Conservation (phyloP, 306 rosid genomes). For the Ceratonia siliqua region DNA sequence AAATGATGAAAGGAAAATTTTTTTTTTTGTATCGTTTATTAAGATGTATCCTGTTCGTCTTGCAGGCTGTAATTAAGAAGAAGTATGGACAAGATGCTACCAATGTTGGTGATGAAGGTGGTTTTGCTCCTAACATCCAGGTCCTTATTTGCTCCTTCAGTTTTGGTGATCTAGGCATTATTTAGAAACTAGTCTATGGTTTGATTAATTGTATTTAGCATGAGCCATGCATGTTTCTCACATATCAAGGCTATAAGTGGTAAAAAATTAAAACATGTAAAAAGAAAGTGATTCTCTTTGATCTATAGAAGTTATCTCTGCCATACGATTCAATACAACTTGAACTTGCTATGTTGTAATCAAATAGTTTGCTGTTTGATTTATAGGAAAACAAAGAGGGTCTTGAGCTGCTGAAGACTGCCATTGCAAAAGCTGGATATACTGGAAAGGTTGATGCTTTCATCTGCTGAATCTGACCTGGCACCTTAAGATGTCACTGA, state of each 20-base stretch:
- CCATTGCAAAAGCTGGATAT: constrained; percentile 97
- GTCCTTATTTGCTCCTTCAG: constrained; percentile 35
- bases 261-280: not conserved
- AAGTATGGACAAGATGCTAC: constrained; percentile 98
- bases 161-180: constrained; percentile 20
- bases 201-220: not conserved
- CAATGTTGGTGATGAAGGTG: constrained; percentile 99
- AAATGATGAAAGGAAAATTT: not conserved
- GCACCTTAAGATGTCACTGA: constrained; percentile 25
- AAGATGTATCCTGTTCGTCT: constrained; percentile 9
- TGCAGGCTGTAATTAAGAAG: constrained; percentile 92
- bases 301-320: not conserved
- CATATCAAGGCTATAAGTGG: constrained; percentile 4
- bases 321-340: constrained; percentile 1
- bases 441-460: constrained; percentile 65
- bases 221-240: not conserved
- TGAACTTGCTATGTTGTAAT: not conserved
- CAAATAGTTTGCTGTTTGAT: constrained; percentile 3
- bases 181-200: not conserved
- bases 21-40: not conserved
- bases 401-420: constrained; percentile 92
- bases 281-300: not conserved
- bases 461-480: not conserved
- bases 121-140: constrained; percentile 99
- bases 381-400: constrained; percentile 94